Evolutionary conservation across 169 alveolate species (phyloP), one percentile per base, ranked within the genome.

Genomic region (Plasmodium fragile): DNA sequence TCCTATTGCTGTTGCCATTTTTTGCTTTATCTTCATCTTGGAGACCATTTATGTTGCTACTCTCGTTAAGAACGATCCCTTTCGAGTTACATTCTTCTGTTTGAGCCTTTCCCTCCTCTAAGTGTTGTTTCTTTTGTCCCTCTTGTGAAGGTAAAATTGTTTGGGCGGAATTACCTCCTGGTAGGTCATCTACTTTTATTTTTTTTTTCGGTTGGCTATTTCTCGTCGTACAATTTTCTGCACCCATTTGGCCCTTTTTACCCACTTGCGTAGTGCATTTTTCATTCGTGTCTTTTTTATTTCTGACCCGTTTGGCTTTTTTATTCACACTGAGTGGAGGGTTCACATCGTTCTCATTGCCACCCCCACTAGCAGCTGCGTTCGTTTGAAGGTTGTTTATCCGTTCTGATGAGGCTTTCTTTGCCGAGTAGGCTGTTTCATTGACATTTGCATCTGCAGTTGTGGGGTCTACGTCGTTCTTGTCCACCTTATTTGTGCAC

Each of bases 121-220:
- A 59, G 73, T 59, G 73, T 25, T 59, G 16, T 59, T 25, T 13
- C 13, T n/a, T 25, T 59, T 59, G 73, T 3, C 13, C 73, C 16
- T 59, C 32, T 59, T n/a, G 73, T 25, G 73, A 59, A 59, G 34
- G 73, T 59, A 59, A 59, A 59, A 59, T 59, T 59, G 18, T 59
- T 59, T 18, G 75, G 36, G 36, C 36, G 32, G 75, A 65, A 16
- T 65, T 65, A 36, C 5, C 28, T 45, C 32, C 52, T 22, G 25
- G 45, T 3, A 70, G 2, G 34, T 65, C 34, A 69, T 41, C 10
- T 69, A 69, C 49, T 69, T 82, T 70, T 70, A 30, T n/a, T 32
- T 82, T 41, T 69, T 82, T 79, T 36, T 32, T 69, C 36, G 73
- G 75, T 70, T 81, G 45, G 16, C 39, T 32, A 81, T 7, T 81